Conservation (phyloP, 2,329 filamentous ascomycete genomes). For the Beauveria australis region DNA sequence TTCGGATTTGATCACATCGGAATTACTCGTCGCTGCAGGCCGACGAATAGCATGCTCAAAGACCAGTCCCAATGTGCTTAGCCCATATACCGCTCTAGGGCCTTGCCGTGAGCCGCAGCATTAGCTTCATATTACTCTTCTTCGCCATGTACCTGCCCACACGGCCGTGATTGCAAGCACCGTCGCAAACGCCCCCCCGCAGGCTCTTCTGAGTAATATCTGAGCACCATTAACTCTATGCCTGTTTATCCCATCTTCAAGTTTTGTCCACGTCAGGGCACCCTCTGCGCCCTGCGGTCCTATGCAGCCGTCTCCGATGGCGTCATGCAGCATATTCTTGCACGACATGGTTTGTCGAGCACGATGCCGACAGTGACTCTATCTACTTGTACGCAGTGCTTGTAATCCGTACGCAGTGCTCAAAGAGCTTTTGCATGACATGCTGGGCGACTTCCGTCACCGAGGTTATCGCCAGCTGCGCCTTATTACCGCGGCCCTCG, state of each 20-base stretch:
- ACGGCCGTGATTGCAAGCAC: background rate
- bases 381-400: no score
- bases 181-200: constrained; percentile 4
- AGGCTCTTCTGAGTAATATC: constrained; percentile 2
- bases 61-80: constrained; percentile 5
- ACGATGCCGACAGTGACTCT: background rate
- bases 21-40: background rate
- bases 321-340: background rate
- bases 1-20: constrained; percentile 4
- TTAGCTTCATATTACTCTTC: background rate
- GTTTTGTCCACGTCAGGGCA: background rate
- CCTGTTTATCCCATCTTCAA: constrained; percentile 1
- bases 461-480: background rate
- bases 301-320: background rate
- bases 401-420: background rate
- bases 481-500: background rate
- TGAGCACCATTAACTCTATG: background rate
- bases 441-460: background rate
- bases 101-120: constrained; percentile 8
- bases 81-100: background rate
- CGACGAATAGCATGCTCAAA: background rate
- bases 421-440: background rate
- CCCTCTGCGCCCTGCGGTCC: background rate
- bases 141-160: constrained; percentile 1
- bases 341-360: background rate